Evolutionary conservation across 495 filamentous ascomycete species (phyloP), one percentile per base, ranked within the genome.

Genomic region (Pseudevernia furfuracea): DNA sequence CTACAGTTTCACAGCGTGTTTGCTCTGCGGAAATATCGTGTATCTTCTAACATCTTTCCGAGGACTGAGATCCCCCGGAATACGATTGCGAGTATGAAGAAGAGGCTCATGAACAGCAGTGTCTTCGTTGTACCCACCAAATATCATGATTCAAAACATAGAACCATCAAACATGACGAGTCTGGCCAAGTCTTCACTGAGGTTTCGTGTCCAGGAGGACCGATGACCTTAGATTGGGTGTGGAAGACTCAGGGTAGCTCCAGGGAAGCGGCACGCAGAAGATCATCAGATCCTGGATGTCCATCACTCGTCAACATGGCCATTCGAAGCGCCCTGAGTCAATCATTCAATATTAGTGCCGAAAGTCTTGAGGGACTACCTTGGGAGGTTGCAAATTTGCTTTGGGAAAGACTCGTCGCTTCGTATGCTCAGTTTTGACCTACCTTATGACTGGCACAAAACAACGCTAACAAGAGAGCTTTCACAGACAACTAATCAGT

Each of bases 171-270:
- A 37, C 60, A 68, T 55, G 59, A 66, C 17, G 60, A 67, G 12
- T 68, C 68, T 17, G 70, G 70, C 30, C 69, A 70, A 39, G 61
- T 71, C 36, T 71, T 64, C 63, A 64, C 66, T 1, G 70, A 71
- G 38, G 62, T 41, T 39, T 49, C 32, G 5, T 64, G 61, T 52
- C 58, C 19, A 25, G 70, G 48, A 46, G 59, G 59, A 25, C 61
- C 69, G 12, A 66, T 62, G 61, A 66, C 61, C 23, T 38, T 60
- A 48, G 59, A 69, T 53, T 71, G 70, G 70, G 36, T 58, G 14
- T 66, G 63, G 65, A 68, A 68, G 37, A 70, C 62, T 32, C 46
- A 44, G 28, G 62, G 65, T 11, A 68, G 46, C 23, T 34, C 62
- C 21, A 46, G 25, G 11, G 21, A 65, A 41, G 46, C 56, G 30